Base-by-base conservation (phyloP, 169 alveolate species). In the Plasmodium gonderi region DNA sequence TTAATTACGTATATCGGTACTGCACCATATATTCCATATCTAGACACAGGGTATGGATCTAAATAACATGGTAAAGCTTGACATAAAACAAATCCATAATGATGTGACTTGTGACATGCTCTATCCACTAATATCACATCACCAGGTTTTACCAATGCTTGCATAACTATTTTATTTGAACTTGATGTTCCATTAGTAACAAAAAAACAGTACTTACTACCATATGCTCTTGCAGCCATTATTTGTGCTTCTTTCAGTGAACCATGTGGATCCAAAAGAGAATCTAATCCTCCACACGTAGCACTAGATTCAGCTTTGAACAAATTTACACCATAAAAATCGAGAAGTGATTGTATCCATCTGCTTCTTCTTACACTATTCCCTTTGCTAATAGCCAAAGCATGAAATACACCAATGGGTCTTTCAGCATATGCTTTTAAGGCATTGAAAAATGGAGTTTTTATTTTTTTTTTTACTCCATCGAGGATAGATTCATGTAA, bases 391-490 rank as follows among this genome's bases (percentile, higher is more conserved):
- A 95, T 91, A 8, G 96, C 96, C 51, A 95, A 78, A 33, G 96
- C 96, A 51, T 95, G 96, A 79, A 95, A 95, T 12, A 95, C 96
- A 49, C 96, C 96, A 12, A 95, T 95, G 6, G 96, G 96, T 17
- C 96, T 78, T 38, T 95, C 95, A 2, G 96, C 96, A 83, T 95
- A 95, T 12, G 78, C 49, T 60, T 81, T 85, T 67, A 95, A 60
- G 8, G 95, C 95, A 69, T 92, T 92, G 77, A 95, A 95, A 89
- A 95, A 95, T 1, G 96, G 96, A 29, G 95, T 89, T 51, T 79
- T 82, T 77, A 80, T 80, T 44, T 92, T 91, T 81, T 89, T 81
- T 26, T 92, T 77, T 40, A 95, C 94, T 31, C 96, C 96, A 38
- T 90, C 94, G 36, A 95, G 38, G 23, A 95, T 87, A 44, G 96